These are phyloP conservation scores for Nakazawaea pomicola DNA, from an alignment of 805 yeast species.

Conservation along the genomic window DNA sequence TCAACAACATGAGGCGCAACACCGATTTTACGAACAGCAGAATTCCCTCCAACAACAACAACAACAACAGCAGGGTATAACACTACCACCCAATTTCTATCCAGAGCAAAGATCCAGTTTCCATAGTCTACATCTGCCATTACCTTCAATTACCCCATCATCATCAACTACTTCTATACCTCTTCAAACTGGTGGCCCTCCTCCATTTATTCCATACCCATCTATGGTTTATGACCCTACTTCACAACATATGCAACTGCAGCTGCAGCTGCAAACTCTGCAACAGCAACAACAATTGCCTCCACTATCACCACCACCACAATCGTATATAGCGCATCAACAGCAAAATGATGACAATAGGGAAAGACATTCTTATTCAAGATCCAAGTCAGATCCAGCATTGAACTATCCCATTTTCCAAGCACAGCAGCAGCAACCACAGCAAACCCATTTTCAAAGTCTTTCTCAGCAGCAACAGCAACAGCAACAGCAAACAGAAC, in stretches of 20 bases:
- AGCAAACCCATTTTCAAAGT: neutral
- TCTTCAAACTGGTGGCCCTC: neutral
- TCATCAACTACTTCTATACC: no score
- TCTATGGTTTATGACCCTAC: neutral
- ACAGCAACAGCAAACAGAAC: neutral
- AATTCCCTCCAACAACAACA: no score
- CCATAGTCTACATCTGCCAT: neutral
- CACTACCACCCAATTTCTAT: neutral
- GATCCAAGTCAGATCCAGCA: constrained; percentile 2
- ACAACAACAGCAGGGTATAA: neutral
- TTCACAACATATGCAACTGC: neutral
- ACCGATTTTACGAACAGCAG: no score
- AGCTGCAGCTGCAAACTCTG: neutral
- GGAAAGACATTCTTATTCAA: no score
- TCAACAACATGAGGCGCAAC: no score
- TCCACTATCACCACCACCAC: no score
- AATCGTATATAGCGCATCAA: no score
- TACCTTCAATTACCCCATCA: neutral
- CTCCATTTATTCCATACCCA: neutral
- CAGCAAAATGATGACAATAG: neutral
- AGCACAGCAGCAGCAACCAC: no score
- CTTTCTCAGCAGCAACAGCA: neutral
- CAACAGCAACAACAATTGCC: neutral
- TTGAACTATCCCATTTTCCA: no score
- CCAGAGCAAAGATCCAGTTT: neutral